phyloP scores from a whole-genome alignment of 495 filamentous ascomycete species.

The Penicillium turbatum region DNA sequence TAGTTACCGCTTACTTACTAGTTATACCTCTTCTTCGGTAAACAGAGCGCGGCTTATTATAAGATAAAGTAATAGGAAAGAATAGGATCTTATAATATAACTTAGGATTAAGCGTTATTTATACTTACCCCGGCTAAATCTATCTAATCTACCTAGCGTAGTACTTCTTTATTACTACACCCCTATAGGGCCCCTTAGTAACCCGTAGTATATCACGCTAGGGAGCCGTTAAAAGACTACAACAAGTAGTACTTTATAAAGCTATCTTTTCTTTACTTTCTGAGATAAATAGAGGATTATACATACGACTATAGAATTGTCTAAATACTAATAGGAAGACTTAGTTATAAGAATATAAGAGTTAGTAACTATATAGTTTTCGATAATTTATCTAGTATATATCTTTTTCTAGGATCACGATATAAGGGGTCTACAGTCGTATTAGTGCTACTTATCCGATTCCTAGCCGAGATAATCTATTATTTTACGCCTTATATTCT shows the following conservation, averaged over 20 bases:
- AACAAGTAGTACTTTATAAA: neutral
- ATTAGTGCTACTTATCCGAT: neutral
- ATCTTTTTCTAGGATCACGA: neutral
- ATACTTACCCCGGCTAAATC: neutral
- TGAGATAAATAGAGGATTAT: too few relatives aligned
- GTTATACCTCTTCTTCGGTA: conserved; percentile 6
- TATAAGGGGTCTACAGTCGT: neutral
- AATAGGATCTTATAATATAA: neutral
- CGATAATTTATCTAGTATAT: too few relatives aligned
- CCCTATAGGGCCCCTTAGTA: neutral
- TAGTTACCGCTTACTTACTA: neutral
- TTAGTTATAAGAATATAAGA: too few relatives aligned
- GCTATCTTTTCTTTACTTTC: neutral
- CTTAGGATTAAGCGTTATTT: neutral
- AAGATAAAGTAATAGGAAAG: neutral
- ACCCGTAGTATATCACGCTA: neutral
- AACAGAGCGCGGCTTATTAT: conserved; percentile 4
- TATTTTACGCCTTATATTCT: neutral
- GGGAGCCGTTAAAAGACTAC: neutral
- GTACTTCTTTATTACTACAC: neutral
- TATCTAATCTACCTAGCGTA: neutral
- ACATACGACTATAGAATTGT: too few relatives aligned
- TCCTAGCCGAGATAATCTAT: neutral
- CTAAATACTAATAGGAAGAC: too few relatives aligned
- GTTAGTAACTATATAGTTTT: too few relatives aligned